phyloP scores from a whole-genome alignment of 805 yeast species.

The Zygosaccharomyces gambellarensis region DNA sequence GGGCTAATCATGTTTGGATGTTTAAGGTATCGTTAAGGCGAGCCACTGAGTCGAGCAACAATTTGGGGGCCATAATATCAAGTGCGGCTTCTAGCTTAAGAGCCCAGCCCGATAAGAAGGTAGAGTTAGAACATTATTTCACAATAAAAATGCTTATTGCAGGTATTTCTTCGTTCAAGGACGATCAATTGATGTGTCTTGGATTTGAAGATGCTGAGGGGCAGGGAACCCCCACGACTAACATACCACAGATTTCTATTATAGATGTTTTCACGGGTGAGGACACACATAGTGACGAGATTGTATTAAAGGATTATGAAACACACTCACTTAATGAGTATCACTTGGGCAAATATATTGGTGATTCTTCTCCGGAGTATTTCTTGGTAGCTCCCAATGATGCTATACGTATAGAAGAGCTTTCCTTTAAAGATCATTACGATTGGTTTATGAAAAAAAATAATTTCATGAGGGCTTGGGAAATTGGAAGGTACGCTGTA shows the following conservation, averaged over 20 bases:
- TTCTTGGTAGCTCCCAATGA: slow-evolving; percentile 76
- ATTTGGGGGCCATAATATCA: slow-evolving; percentile 33
- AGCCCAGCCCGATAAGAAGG: slow-evolving; percentile 38
- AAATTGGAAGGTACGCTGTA: slow-evolving; percentile 57
- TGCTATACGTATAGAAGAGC: slow-evolving; percentile 68
- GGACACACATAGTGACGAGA: slow-evolving; percentile 74
- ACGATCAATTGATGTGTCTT: slow-evolving; percentile 53
- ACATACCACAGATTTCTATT: slow-evolving; percentile 70
- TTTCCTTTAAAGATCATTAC: slow-evolving; percentile 63
- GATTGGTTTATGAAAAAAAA: slow-evolving; percentile 63
- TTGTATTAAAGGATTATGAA: slow-evolving; percentile 54
- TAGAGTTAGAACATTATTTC: slow-evolving; percentile 38
- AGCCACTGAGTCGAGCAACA: slow-evolving; percentile 16
- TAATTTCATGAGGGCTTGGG: slow-evolving; percentile 69
- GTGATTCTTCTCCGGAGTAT: slow-evolving; percentile 40
- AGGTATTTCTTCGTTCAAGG: slow-evolving; percentile 73
- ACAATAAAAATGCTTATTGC: slow-evolving; percentile 51
- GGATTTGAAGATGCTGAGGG: slow-evolving; percentile 20
- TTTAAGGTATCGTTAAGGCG: slow-evolving; percentile 43
- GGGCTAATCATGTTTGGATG: slow-evolving; percentile 78
- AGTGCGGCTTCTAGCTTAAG: slow-evolving; percentile 47
- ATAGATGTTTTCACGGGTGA: slow-evolving; percentile 61
- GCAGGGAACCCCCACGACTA: slow-evolving; percentile 43
- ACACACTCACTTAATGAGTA: slow-evolving; percentile 76
- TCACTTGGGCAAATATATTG: slow-evolving; percentile 51